phyloP scores from a whole-genome alignment of 2,329 filamentous ascomycete genomes.

The Epichloe sibirici region DNA sequence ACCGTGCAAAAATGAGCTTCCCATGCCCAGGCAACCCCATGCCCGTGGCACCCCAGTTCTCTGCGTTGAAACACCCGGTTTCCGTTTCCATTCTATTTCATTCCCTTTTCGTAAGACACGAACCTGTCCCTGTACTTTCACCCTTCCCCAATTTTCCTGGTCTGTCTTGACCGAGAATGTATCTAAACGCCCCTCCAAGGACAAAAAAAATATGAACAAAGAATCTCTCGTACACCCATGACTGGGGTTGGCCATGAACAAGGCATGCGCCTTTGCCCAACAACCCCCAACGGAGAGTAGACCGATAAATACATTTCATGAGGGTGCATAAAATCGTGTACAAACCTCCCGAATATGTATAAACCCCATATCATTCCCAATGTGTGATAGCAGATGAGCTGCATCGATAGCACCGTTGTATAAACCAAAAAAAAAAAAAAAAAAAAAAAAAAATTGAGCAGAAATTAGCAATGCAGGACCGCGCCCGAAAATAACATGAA shows the following conservation, averaged over 20 bases:
- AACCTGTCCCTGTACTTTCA: not conserved
- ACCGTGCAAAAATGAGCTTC: not conserved
- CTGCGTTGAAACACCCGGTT: not conserved
- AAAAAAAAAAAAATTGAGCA: not conserved
- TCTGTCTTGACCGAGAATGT: not conserved
- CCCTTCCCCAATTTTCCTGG: not conserved
- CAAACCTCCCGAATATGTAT: not conserved
- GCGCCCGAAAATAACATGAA: not conserved
- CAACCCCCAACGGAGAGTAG: not conserved
- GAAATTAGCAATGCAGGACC: not conserved
- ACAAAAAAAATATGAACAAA: not conserved
- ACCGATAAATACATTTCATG: not conserved
- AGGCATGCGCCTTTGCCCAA: too few relatives aligned
- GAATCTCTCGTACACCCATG: not conserved
- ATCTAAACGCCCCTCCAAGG: not conserved
- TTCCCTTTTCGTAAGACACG: not conserved
- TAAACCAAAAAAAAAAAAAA: too few relatives aligned
- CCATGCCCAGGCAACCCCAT: not conserved
- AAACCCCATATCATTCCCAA: not conserved
- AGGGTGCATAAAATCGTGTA: constrained; percentile 5
- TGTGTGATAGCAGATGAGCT: not conserved
- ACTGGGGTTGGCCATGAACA: too few relatives aligned
- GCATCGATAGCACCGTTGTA: not conserved
- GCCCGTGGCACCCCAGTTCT: not conserved
- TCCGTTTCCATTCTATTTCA: not conserved